Conservation (phyloP, 192 early-diverging fungal species). For the Coemansia aciculifera region DNA sequence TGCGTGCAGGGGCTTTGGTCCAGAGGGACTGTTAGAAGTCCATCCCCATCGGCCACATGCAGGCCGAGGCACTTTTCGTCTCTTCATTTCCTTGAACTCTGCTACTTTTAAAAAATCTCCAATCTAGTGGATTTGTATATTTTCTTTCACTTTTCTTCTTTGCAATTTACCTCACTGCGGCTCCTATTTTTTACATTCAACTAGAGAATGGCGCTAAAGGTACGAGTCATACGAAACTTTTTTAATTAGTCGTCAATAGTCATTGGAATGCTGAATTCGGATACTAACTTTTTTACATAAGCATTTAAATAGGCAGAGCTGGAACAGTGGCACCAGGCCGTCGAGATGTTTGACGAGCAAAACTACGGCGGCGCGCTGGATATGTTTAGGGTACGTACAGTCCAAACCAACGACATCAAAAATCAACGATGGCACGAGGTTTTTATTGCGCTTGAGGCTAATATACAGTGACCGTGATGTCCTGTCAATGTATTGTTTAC, state of each 20-base stretch:
- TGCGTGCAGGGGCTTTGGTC: too few species aligned
- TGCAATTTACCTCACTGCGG: not conserved
- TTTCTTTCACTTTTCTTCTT: slow-evolving; percentile 11
- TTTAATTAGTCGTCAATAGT: slow-evolving; percentile 1
- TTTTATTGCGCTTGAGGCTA: not conserved
- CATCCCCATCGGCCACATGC: too few species aligned
- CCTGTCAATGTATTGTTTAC: not conserved
- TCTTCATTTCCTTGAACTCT: too few species aligned
- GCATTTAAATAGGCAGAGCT: slow-evolving; percentile 64
- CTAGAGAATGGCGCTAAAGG: slow-evolving; percentile 32
- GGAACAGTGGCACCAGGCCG: slow-evolving; percentile 79
- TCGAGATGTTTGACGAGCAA: slow-evolving; percentile 71
- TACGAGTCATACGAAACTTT: not conserved
- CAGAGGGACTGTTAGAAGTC: not conserved
- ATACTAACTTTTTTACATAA: slow-evolving; percentile 1
- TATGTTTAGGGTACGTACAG: slow-evolving; percentile 64
- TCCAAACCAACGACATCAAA: not conserved
- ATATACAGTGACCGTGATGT: not conserved
- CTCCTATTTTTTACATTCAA: slow-evolving; percentile 14
- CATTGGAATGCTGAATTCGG: slow-evolving; percentile 10
- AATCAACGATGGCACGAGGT: not conserved
- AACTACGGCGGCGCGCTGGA: slow-evolving; percentile 69
- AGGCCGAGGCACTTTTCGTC: too few species aligned
- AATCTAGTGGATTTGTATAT: slow-evolving; percentile 5
- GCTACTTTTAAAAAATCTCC: too few species aligned